Conservation (phyloP, 1,284 basidiomycete genomes). For the Volvariella volvacea region DNA sequence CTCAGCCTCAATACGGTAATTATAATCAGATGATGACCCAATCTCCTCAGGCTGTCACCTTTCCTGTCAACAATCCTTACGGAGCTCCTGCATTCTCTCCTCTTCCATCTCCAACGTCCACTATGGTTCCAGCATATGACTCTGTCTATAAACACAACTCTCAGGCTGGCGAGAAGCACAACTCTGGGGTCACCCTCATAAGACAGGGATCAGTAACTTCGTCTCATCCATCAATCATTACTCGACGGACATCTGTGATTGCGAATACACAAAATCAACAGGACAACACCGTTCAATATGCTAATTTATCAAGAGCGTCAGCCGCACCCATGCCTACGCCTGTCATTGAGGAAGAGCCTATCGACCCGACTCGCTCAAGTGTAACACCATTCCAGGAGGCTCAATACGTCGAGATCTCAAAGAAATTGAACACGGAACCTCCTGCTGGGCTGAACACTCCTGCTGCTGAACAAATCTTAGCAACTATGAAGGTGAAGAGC, state of each 20-base stretch:
- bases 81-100: too few relatives aligned
- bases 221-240: too few relatives aligned
- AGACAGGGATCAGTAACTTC: too few relatives aligned
- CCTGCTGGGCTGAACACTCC: conserved; percentile 31
- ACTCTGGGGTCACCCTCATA: too few relatives aligned
- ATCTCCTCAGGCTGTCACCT: conserved; percentile 1
- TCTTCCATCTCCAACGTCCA: too few relatives aligned
- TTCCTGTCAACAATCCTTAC: conserved; percentile 6
- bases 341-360: conserved; percentile 8
- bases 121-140: conserved; percentile 15
- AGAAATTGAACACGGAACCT: conserved; percentile 39
- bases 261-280: too few relatives aligned
- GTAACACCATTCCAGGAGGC: conserved; percentile 67
- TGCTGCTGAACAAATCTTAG: conserved; percentile 21
- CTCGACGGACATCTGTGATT: too few relatives aligned
- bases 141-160: background rate
- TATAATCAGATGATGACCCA: too few relatives aligned
- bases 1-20: conserved; percentile 1
- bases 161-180: background rate
- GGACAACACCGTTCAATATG: too few relatives aligned
- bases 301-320: too few relatives aligned
- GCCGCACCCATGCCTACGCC: too few relatives aligned
- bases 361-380: conserved; percentile 58
- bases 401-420: conserved; percentile 66
- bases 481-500: conserved; percentile 3